Base-by-base conservation (phyloP, 352 stramenopile genomes). In the Globisporangium nunn region DNA sequence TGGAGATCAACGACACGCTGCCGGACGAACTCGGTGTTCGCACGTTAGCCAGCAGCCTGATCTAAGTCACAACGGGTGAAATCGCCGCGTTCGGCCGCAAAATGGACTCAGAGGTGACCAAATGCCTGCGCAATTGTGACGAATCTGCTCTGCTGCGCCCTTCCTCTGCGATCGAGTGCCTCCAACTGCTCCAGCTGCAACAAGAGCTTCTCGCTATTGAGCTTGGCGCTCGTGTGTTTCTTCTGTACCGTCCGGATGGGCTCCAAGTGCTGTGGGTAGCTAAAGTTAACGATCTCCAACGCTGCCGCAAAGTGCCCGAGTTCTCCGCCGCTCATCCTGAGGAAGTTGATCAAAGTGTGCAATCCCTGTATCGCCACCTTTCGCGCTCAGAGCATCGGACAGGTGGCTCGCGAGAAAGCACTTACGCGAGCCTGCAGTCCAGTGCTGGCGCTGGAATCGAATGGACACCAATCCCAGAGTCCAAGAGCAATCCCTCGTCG, bases 1-100 rank as follows among this genome's bases (percentile, higher is more conserved):
- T 81, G 17, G 69, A 70, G 30, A 62, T 73, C 8, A 75, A 76
- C 43, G 73, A 71, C 5, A 66, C 63, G 7, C 60, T 80, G 8
- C 48, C 74, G 2, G 71, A 83, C 50, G 66, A 66, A 43, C 51
- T 82, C 1, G 71, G 62, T 1, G 45, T 81, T 14, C 69, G 28
- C 41, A 54, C 45, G 61, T 6, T 37, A 5, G 54, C 54, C 0
- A 78, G 23, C 31, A 69, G 10, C 75, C 72, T 28, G 35, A 80
- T 59, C 14, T 18, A 23, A 14, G 54, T 60, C 23, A n/a, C 35
- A 2, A 23, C 23, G 79, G 54, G 23, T 4, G 10, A 52, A 3
- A n/a, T 18, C 8, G 28, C 23, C 3, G 30, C 35, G 28, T 46
- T 35, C 15, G 41, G 39, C 23, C 45, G 54, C 8, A 60, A 60